phyloP scores from a whole-genome alignment of 2,329 filamentous ascomycete genomes.

The Zymoseptoria ardabiliae region DNA sequence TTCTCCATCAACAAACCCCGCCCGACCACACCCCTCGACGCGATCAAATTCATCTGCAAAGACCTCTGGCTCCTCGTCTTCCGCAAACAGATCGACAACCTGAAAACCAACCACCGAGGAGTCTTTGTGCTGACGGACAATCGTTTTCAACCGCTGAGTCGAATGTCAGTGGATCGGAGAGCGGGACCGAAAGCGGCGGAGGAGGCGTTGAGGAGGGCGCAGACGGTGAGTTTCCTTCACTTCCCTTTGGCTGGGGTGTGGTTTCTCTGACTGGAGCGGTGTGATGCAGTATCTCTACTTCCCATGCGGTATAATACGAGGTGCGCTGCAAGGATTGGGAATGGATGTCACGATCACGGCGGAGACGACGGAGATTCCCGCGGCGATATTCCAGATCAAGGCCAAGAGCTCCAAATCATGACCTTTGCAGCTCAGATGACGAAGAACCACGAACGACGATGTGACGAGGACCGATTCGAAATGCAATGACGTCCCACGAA shows the following conservation, averaged over 20 bases:
- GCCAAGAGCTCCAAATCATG: conserved; percentile 62
- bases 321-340: conserved; percentile 84
- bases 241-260: background rate
- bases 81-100: conserved; percentile 93
- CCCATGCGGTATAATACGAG: conserved; percentile 84
- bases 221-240: conserved; percentile 55
- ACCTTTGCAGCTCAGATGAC: conserved; percentile 13
- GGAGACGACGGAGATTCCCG: conserved; percentile 78
- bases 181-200: conserved; percentile 27
- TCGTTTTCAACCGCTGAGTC: conserved; percentile 75
- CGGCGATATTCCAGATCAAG: conserved; percentile 93
- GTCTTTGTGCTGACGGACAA: conserved; percentile 96
- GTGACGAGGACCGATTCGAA: background rate
- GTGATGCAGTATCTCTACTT: conserved; percentile 76
- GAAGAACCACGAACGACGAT: background rate
- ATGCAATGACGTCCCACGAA: background rate
- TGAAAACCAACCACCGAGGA: conserved; percentile 95
- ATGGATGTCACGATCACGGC: conserved; percentile 88
- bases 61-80: conserved; percentile 94
- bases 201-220: conserved; percentile 58
- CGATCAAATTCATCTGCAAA: conserved; percentile 98
- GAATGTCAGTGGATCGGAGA: conserved; percentile 70
- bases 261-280: background rate
- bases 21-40: conserved; percentile 85
- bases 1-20: conserved; percentile 78